A percentile compares a stretch with the other conserved stretches of the same genome.
These are phyloP conservation scores for Chrysopogon serrulatus DNA, from an alignment of 176 grass and related monocot genomes.

Conservation along the genomic window DNA sequence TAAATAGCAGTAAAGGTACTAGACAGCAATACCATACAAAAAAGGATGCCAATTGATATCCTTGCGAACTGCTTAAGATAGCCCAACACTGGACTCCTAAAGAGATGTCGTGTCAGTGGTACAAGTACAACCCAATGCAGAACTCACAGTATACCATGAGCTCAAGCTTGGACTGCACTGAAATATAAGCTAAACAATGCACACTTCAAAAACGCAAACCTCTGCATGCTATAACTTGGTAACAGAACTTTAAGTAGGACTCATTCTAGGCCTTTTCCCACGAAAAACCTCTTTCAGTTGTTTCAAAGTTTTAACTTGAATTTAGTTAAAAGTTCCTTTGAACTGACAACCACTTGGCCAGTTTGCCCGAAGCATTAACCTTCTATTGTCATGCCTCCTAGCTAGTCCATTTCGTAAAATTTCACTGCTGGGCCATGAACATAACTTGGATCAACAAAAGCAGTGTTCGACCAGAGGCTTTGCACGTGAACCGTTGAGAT, in stretches of 20 bases:
- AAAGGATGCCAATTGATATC: neutral
- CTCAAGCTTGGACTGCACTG: neutral
- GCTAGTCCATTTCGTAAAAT: neutral
- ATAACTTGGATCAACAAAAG: neutral
- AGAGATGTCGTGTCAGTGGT: neutral
- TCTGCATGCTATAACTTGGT: neutral
- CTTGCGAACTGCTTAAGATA: neutral
- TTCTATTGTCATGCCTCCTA: neutral
- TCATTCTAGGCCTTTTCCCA: neutral
- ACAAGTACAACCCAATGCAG: neutral
- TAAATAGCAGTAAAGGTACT: neutral
- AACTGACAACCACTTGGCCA: neutral
- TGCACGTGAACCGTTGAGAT: neutral
- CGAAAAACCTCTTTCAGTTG: neutral
- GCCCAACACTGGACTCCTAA: neutral
- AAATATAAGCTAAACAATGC: neutral
- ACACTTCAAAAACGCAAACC: neutral
- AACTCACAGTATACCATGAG: neutral
- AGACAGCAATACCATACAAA: neutral
- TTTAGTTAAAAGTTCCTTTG: neutral
- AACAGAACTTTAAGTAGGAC: neutral
- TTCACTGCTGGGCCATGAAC: neutral
- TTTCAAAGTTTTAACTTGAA: neutral
- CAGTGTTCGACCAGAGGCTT: too few species aligned
- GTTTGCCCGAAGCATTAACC: neutral